Conservation (phyloP, 2,329 filamentous ascomycete genomes). For the Aspergillus sp. region DNA sequence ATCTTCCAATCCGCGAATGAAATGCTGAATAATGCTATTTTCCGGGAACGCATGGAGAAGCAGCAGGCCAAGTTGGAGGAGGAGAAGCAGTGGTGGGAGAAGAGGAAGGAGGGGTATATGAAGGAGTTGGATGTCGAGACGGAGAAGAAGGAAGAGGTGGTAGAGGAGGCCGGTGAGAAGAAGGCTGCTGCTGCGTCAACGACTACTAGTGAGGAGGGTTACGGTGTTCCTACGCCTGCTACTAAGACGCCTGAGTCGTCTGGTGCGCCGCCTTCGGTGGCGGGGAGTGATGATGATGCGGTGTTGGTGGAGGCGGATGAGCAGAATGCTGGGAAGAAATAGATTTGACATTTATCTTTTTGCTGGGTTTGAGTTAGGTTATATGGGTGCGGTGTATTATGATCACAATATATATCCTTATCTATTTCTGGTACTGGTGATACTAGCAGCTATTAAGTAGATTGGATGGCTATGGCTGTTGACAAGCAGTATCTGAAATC, state of each 20-base stretch:
- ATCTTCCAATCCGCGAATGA: conserved; percentile 99
- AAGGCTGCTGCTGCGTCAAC: conserved; percentile 4
- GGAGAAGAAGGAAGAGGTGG: neutral
- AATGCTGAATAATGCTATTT: conserved; percentile 79
- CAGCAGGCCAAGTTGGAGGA: conserved; percentile 69
- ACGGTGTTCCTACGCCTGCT: conserved; percentile 10
- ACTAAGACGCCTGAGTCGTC: conserved; percentile 25
- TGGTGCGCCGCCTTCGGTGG: conserved; percentile 39
- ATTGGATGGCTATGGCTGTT: too few relatives aligned
- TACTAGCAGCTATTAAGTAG: too few relatives aligned
- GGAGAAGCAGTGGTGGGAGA: conserved; percentile 93
- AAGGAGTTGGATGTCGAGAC: conserved; percentile 66
- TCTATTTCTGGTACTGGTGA: too few relatives aligned
- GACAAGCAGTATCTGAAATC: too few relatives aligned
- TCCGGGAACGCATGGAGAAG: conserved; percentile 74
- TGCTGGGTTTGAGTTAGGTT: too few relatives aligned
- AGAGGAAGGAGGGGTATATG: conserved; percentile 76
- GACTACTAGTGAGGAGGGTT: conserved; percentile 15
- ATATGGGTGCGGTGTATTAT: conserved; percentile 6
- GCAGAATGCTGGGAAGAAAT: conserved; percentile 48
- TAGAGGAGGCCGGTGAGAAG: conserved; percentile 13
- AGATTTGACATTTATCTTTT: conserved; percentile 16
- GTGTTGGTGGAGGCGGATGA: conserved; percentile 72
- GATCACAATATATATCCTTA: neutral
- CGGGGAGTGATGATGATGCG: conserved; percentile 68